Evolutionary conservation across 768 basidiomycete genomes (phyloP), one percentile per base, ranked within the genome.

Genomic region (Xerocomellus chrysenteron): DNA sequence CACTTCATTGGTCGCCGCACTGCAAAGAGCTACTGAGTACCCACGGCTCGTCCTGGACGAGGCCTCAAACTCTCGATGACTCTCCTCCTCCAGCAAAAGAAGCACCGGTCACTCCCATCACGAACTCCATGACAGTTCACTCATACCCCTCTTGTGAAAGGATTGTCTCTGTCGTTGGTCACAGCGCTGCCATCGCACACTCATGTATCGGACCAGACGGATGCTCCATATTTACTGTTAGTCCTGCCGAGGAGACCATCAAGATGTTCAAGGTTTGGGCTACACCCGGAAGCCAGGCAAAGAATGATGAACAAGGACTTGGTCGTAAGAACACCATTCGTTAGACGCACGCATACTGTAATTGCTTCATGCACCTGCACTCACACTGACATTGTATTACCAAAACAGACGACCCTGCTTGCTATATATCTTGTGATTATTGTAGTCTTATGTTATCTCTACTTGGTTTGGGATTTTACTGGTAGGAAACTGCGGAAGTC

Each of bases 1-100:
- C 80, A 17, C 76, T 85, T 52, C 77, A 81, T 58, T 89, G 82
- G 76, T 90, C 91, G 16, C 83, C 86, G 5, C 87, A 92, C 58
- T 85, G 86, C 65, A 92, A 91, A 61, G 94, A 96, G 65, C 72
- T 97, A 36, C 72, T 96, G n/a, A 90, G 84, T 42, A 90, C 91
- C 3, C 90, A 94, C 63, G 91, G 74, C 54, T 68, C 68, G 48
- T 65, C 57, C 32, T 72, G 73, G 71, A 57, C 57, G 11, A 57
- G 44, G 37, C 55, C 62, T 35, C 72, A 72, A 43, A 37, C 42
- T 16, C 37, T 61, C 24, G 55, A 60, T 10, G 63, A 60, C 4
- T 36, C 46, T n/a, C 62, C 67, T 13, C 61, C 65, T 24, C 51
- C 61, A 12, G 40, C 59, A 35, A 66, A 67, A 55, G 58, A 71